Evolutionary conservation across 2,329 filamentous ascomycete genomes (phyloP).

Genomic region (Trichoderma sp.): DNA sequence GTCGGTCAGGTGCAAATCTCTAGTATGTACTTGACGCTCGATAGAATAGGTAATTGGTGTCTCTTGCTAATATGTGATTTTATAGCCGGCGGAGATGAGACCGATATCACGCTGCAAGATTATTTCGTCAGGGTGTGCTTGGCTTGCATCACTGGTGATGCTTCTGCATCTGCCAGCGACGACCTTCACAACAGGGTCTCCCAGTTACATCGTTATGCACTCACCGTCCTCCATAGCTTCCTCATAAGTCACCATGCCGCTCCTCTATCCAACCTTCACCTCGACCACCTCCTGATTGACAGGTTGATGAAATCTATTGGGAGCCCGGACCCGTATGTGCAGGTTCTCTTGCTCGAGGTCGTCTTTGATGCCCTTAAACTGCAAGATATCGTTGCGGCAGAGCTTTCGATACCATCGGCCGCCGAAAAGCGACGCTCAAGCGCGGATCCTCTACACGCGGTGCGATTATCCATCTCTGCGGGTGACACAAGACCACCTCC

Average conservation of each 20-base stretch:
- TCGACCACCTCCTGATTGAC: conserved; percentile 72
- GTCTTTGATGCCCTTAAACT: conserved; percentile 73
- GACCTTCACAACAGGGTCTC: conserved; percentile 51
- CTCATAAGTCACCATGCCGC: conserved; percentile 63
- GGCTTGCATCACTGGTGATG: conserved; percentile 52
- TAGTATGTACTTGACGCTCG: conserved; percentile 46
- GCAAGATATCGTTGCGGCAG: conserved; percentile 45
- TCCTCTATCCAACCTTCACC: conserved; percentile 60
- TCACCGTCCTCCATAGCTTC: conserved; percentile 70
- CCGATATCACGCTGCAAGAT: conserved; percentile 63
- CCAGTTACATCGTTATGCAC: conserved; percentile 69
- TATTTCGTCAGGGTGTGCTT: conserved; percentile 69
- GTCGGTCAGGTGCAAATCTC: conserved; percentile 38
- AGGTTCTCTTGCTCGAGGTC: conserved; percentile 77
- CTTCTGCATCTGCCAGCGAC: conserved; percentile 25
- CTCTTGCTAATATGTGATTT: conserved; percentile 27
- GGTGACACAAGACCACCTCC: conserved; percentile 30
- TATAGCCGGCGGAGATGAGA: conserved; percentile 52
- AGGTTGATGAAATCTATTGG: conserved; percentile 63
- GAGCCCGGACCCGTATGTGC: conserved; percentile 67
- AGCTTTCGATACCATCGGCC: conserved; percentile 46
- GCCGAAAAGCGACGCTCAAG: conserved; percentile 50
- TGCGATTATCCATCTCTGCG: conserved; percentile 41
- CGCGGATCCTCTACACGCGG: conserved; percentile 44
- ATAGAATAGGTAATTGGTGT: not conserved